Conservation (phyloP, 345 rosid genomes). For the Kernera saxatilis region DNA sequence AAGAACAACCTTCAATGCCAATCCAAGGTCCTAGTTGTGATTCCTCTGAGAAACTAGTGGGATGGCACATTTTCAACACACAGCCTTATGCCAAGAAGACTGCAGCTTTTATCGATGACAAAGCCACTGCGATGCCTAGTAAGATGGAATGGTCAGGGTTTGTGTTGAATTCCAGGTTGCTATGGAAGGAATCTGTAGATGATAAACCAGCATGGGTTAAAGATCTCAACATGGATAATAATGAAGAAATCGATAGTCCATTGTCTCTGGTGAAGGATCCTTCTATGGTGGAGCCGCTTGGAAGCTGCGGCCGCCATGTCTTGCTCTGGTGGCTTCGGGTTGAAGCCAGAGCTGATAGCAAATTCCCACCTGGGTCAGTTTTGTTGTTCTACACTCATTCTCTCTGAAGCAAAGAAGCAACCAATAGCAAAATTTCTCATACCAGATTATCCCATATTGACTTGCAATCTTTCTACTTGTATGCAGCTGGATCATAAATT, state of each 20-base stretch:
- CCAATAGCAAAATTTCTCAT: neutral
- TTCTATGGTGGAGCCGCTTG: slow-evolving; percentile 82
- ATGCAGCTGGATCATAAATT: slow-evolving; percentile 83
- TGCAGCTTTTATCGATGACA: slow-evolving; percentile 56
- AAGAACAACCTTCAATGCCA: slow-evolving; percentile 45
- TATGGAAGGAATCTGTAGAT: slow-evolving; percentile 59
- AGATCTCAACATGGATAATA: slow-evolving; percentile 40
- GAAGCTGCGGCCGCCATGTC: slow-evolving; percentile 89
- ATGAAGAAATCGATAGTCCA: slow-evolving; percentile 53
- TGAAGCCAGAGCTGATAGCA: slow-evolving; percentile 97
- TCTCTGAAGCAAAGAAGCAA: neutral
- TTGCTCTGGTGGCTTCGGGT: slow-evolving; percentile 99
- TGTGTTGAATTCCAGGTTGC: slow-evolving; percentile 77
- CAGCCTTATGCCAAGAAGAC: slow-evolving; percentile 51
- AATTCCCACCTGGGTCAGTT: slow-evolving; percentile 79
- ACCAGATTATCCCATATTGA: neutral
- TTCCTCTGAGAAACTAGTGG: slow-evolving; percentile 56
- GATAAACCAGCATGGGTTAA: slow-evolving; percentile 68
- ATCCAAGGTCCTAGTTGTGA: slow-evolving; percentile 98
- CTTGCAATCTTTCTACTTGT: neutral
- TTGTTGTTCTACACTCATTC: neutral
- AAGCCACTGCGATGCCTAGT: slow-evolving; percentile 66
- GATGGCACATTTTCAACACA: slow-evolving; percentile 79
- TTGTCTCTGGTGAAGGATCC: slow-evolving; percentile 62
- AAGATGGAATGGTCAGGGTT: slow-evolving; percentile 99